Evolutionary conservation across 345 rosid genomes (phyloP), one percentile per base, ranked within the genome.

Genomic region (Citrus cavaleriei): DNA sequence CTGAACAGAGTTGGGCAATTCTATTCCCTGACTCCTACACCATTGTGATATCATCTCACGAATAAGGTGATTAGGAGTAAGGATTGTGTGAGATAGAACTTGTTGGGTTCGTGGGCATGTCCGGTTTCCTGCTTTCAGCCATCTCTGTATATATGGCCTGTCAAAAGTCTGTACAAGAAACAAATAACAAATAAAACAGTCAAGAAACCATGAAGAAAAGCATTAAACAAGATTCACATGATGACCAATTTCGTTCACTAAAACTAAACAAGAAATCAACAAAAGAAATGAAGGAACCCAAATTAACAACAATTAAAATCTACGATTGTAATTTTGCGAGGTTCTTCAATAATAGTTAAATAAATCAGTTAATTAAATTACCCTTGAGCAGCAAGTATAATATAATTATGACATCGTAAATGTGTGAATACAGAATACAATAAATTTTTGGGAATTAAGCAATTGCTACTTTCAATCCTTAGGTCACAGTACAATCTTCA

Each of bases 81-180:
- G 89, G 70, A 79, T 74, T 5, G 95, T 83, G 81, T 92, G 90
- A 6, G 97, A 88, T 72, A 96, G 89, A 59, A 96, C 99, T 81
- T 96, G 97, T 68, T 94, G 86, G 37, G 97, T 92, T 73, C 74
- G 84, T 40, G 99, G 99, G 82, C 99, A 96, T 51, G 97, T 93
- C 77, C 95, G 71, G 62, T 91, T 96, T 49, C 97, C 98, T 5
- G 91, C 84, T 75, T 88, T 91, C 72, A 96, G 80, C 98, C 97
- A 96, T 80, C 90, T 94, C 89, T 87, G 89, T 35, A 96, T 96
- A 55, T 88, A 94, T 12, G 88, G 84, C 81, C 92, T 86, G 54
- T 96, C 99, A 27, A 88, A 96, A 12, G 99, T 96, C 99, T 96
- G 93, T 84, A 88, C 59, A 76, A 68, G 21, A 24, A 30, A 42